Base-by-base conservation (phyloP, 148 eudicot species). In the Amaranthus palmeri region DNA sequence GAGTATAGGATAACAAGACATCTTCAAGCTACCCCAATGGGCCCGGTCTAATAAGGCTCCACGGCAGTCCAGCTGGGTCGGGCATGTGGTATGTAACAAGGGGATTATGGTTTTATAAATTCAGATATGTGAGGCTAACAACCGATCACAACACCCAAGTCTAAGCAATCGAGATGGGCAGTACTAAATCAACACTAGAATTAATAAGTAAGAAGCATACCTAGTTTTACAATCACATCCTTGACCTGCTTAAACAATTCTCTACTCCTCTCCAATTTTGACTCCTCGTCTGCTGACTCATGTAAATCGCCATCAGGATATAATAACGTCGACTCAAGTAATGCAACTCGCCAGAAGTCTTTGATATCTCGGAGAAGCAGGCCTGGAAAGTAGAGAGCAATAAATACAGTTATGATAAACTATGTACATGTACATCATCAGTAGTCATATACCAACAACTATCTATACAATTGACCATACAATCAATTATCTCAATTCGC, bases 341-440 rank as follows among this genome's bases (percentile, higher is more conserved):
- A 76, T 17, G 97, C 85, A 62, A 83, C 87, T 49, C 84, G 86
- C 99, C 99, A 95, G 71, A 86, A 88, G 61, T 89, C 93, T 83
- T 89, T 91, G 76, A 91, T 91, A 61, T 91, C 97, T 74, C 92
- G 85, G 66, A 95, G 85, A 70, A 95, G 81, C 84, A 88, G 80
- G 53, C 97, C 98, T 89, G 70, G 7, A 71, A 52, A 72, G 17
- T 54, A 54, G 17, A 77, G 10, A 79, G 42, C 46, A 70, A 4
- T 41, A 8, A 15, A 5, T 54, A 15, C n/a, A n/a, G 36, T 47
- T n/a, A 36, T 14, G 3, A 46, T 4, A 52, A 14, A 47, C 6
- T 61, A 36, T 58, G 43, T 58, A 13, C 62, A 7, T 18, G 4
- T 18, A 8, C 11, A 58, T 4, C 36, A 25, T 25, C 36, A 25